A percentile compares a stretch with the other conserved stretches of the same genome.
Conservation (phyloP, 2,329 filamentous ascomycete genomes). For the Nemania diffusa region DNA sequence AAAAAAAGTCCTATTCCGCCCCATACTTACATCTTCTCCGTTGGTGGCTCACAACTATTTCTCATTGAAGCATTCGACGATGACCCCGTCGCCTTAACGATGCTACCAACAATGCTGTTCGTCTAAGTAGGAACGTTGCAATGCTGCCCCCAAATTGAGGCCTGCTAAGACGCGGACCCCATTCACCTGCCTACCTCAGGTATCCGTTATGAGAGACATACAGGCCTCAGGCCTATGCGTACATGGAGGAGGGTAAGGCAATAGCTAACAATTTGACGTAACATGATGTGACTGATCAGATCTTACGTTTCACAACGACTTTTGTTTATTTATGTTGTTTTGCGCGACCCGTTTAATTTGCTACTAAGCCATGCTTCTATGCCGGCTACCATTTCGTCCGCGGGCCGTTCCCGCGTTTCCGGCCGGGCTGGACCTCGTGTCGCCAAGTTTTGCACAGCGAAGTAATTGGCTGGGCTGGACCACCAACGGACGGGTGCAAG, state of each 20-base stretch:
- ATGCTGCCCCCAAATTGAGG: neutral
- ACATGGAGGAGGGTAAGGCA: neutral
- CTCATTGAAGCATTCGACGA: neutral
- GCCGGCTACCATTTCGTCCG: neutral
- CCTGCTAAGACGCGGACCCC: neutral
- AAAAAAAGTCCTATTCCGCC: conserved; percentile 25
- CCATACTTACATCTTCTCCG: neutral
- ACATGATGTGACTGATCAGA: conserved; percentile 4
- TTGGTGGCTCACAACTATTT: conserved; percentile 16
- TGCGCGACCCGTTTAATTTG: conserved; percentile 1
- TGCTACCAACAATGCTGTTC: conserved; percentile 7
- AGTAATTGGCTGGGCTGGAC: neutral
- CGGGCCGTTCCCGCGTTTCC: conserved; percentile 3
- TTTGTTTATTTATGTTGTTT: neutral
- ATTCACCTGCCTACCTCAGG: neutral
- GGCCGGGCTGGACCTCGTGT: neutral
- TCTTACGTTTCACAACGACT: conserved; percentile 1
- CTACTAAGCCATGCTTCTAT: neutral
- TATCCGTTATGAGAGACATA: neutral
- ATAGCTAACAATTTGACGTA: neutral
- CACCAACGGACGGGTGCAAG: neutral
- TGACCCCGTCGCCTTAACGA: neutral
- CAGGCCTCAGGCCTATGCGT: neutral
- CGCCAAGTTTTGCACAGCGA: neutral
- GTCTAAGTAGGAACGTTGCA: conserved; percentile 8